These are phyloP conservation scores for Urochloa ruziziensis DNA, from an alignment of 176 grass and related monocot species.

Conservation along the genomic window DNA sequence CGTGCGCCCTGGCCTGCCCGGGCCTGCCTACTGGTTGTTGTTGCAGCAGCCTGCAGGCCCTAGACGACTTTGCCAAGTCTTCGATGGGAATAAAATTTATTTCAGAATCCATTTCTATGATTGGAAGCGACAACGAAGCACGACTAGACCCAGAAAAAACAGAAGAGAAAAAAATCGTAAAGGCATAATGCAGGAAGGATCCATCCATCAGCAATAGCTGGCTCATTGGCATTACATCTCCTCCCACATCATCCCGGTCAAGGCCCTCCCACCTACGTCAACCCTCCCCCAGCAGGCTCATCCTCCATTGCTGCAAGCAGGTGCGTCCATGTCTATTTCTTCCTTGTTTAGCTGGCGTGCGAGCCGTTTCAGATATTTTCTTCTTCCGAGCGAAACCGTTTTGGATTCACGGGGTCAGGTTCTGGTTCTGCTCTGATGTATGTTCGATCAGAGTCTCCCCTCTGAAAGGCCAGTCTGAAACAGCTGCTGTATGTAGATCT, in stretches of 20 bases:
- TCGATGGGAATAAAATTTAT: neutral
- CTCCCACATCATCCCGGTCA: neutral
- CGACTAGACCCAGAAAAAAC: neutral
- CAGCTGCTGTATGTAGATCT: no score
- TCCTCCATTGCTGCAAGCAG: neutral
- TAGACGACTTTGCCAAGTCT: neutral
- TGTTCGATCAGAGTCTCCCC: neutral
- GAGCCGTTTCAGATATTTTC: no score
- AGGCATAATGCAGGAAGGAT: no score
- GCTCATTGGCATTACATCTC: neutral
- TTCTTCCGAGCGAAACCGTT: neutral
- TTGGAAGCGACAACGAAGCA: neutral
- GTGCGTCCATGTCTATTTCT: neutral
- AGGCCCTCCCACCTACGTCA: neutral
- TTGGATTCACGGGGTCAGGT: neutral
- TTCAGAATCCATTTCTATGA: neutral
- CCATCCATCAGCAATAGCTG: neutral
- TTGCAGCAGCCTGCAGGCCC: neutral
- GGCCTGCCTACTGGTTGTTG: neutral
- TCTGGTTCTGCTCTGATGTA: neutral
- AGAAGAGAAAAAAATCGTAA: neutral
- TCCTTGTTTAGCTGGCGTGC: neutral
- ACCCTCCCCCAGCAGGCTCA: neutral
- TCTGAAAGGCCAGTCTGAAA: neutral
- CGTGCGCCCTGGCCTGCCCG: neutral